Conservation (phyloP, 2,329 filamentous ascomycete species). For the Ambrosiella xylebori region DNA sequence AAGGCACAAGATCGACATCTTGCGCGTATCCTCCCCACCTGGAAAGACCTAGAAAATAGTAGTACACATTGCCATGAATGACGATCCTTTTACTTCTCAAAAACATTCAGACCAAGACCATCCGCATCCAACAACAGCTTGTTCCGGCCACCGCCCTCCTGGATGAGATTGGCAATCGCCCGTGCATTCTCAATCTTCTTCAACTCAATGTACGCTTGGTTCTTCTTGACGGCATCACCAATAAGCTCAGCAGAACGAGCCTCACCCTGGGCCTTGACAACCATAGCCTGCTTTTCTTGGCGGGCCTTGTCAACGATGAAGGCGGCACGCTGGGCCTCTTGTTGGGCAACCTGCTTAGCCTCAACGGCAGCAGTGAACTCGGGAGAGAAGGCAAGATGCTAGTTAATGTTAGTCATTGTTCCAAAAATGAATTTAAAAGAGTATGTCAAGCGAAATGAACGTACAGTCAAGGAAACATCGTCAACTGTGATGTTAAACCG, state of each 20-base stretch:
- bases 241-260: slow-evolving; percentile 94
- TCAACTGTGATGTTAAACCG: slow-evolving; percentile 96
- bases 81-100: slow-evolving; percentile 23
- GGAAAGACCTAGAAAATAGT: slow-evolving; percentile 1
- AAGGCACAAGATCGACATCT: neutral
- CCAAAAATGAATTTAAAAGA: neutral
- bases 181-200: slow-evolving; percentile 96
- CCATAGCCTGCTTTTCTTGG: slow-evolving; percentile 98
- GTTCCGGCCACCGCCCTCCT: slow-evolving; percentile 75
- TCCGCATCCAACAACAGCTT: slow-evolving; percentile 85
- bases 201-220: slow-evolving; percentile 85
- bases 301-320: slow-evolving; percentile 98
- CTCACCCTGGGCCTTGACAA: slow-evolving; percentile 97
- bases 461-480: slow-evolving; percentile 88
- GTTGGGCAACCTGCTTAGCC: slow-evolving; percentile 60
- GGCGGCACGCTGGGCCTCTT: slow-evolving; percentile 91
- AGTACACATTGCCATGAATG: neutral
- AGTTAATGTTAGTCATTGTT: slow-evolving; percentile 1
- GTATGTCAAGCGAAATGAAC: slow-evolving; percentile 17
- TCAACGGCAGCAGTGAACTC: slow-evolving; percentile 59
- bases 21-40: neutral
- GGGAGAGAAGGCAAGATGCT: slow-evolving; percentile 57
- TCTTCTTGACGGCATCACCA: slow-evolving; percentile 99
- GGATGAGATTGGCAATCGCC: slow-evolving; percentile 70
- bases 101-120: slow-evolving; percentile 80